These are phyloP conservation scores for Scheffersomyces cryptocercus DNA, from an alignment of 1,139 yeast species.

Conservation along the genomic window DNA sequence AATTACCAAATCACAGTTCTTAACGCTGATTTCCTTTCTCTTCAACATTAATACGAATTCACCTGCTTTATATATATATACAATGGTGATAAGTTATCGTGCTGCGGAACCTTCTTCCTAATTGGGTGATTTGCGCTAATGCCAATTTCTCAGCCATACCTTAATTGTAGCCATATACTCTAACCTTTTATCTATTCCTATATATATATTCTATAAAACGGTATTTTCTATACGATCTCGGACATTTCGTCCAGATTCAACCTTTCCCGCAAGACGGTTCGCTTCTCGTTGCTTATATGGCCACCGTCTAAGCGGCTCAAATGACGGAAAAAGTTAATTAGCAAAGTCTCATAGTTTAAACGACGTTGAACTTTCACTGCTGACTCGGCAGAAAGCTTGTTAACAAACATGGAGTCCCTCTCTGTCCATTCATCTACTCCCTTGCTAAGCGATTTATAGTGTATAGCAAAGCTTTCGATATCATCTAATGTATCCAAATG, in stretches of 20 bases:
- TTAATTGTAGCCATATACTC: neutral
- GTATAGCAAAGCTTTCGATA: slow-evolving; percentile 44
- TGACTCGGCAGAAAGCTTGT: slow-evolving; percentile 21
- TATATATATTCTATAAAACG: neutral
- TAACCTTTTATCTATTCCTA: neutral
- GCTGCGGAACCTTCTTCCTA: slow-evolving; percentile 1
- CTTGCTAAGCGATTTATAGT: slow-evolving; percentile 38
- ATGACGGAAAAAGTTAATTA: slow-evolving; percentile 35
- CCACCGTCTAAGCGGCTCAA: slow-evolving; percentile 46
- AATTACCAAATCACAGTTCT: no score
- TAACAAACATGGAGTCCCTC: slow-evolving; percentile 31
- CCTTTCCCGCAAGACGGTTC: slow-evolving; percentile 19
- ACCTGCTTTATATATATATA: no score
- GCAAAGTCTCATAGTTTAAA: slow-evolving; percentile 38
- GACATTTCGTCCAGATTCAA: slow-evolving; percentile 7
- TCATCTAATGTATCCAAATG: slow-evolving; percentile 47
- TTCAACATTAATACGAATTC: no score
- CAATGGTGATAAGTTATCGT: no score
- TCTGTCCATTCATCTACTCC: slow-evolving; percentile 38
- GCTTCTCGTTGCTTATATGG: slow-evolving; percentile 21
- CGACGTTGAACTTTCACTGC: slow-evolving; percentile 29
- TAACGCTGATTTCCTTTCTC: no score
- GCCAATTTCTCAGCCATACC: no score
- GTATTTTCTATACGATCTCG: neutral
- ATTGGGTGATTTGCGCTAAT: neutral